A percentile compares a stretch with the other conserved stretches of the same genome.
phyloP scores from a whole-genome alignment of 345 rosid genomes.

The Cardamine chenopodiifolia region DNA sequence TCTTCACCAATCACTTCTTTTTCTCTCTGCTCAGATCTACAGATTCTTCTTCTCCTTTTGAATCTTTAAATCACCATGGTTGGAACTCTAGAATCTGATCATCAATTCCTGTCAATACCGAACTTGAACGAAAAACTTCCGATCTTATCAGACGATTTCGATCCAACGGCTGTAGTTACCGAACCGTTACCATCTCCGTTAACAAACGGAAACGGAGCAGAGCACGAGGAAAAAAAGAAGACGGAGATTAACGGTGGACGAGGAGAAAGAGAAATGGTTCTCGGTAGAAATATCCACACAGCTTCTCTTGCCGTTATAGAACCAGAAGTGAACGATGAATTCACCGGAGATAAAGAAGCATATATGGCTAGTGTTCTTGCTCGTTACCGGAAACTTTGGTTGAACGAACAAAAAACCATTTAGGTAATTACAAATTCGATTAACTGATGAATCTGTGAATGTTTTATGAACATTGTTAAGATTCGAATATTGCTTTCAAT shows the following conservation, averaged over 20 bases:
- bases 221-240: conserved; percentile 2
- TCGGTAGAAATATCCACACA: conserved; percentile 84
- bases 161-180: conserved; percentile 47
- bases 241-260: conserved; percentile 10
- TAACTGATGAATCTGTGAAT: background rate
- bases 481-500: background rate
- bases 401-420: conserved; percentile 79
- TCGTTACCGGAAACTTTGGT: conserved; percentile 71
- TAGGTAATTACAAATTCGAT: conserved; percentile 45
- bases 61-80: conserved; percentile 26
- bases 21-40: conserved; percentile 38
- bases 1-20: conserved; percentile 23
- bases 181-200: conserved; percentile 58
- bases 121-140: conserved; percentile 11
- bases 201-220: conserved; percentile 21
- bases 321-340: conserved; percentile 85
- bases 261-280: conserved; percentile 64
- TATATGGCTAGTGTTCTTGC: conserved; percentile 94
- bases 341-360: conserved; percentile 91
- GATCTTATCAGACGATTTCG: conserved; percentile 48
- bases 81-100: conserved; percentile 41
- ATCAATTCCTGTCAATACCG: background rate
- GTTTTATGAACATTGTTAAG: background rate
- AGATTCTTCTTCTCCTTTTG: background rate
- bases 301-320: conserved; percentile 83